phyloP scores from a whole-genome alignment of 2,329 filamentous ascomycete genomes.

The Uncinocarpus reesii region DNA sequence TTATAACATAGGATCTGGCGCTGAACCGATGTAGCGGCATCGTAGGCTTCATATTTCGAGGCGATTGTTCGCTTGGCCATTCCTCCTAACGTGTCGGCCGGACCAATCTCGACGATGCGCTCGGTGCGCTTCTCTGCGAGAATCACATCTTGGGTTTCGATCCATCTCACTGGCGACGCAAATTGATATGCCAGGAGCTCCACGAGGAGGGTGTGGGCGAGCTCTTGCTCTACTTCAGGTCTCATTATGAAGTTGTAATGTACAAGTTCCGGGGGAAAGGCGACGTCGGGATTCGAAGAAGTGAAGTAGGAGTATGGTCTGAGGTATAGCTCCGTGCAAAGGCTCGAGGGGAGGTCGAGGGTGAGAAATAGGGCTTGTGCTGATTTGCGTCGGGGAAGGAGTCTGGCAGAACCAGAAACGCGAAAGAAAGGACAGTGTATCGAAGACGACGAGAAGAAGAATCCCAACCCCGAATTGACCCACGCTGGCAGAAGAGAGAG shows the following conservation, averaged over 20 bases:
- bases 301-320: too few relatives aligned
- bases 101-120: conserved; percentile 94
- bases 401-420: too few relatives aligned
- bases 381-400: conserved; percentile 1
- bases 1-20: conserved; percentile 98
- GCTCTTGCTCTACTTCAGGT: conserved; percentile 98
- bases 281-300: too few relatives aligned
- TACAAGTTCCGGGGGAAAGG: not conserved
- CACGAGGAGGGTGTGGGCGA: conserved; percentile 93
- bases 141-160: conserved; percentile 99
- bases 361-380: too few relatives aligned
- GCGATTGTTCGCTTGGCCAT: conserved; percentile 96
- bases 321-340: too few relatives aligned
- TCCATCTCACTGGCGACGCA: conserved; percentile 97
- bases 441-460: not conserved
- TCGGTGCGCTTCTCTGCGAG: conserved; percentile 92
- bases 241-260: conserved; percentile 56
- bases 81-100: conserved; percentile 88
- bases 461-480: not conserved
- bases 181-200: conserved; percentile 99
- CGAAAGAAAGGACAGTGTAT: not conserved
- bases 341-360: too few relatives aligned
- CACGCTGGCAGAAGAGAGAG: not conserved
- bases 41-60: conserved; percentile 97
- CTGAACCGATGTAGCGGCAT: conserved; percentile 91